phyloP scores from a whole-genome alignment of 345 rosid genomes.

The Citrus glauca region DNA sequence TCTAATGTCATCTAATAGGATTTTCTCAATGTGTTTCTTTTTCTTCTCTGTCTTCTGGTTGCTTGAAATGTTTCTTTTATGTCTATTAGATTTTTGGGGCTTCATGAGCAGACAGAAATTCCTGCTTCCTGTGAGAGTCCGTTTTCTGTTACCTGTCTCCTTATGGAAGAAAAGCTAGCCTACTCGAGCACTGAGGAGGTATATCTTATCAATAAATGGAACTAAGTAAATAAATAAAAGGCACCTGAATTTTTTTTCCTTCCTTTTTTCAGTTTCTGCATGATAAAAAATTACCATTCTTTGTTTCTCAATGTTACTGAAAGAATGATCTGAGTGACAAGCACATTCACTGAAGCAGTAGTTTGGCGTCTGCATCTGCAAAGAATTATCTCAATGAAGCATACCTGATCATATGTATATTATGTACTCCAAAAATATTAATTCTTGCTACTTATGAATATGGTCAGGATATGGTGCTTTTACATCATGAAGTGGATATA shows the following conservation, averaged over 20 bases:
- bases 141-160: slow-evolving; percentile 58
- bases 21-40: not conserved
- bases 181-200: slow-evolving; percentile 81
- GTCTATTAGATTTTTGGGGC: slow-evolving; percentile 65
- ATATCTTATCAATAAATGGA: slow-evolving; percentile 2
- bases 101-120: slow-evolving; percentile 53
- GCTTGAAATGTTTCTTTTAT: slow-evolving; percentile 10
- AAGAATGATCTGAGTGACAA: not conserved
- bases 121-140: slow-evolving; percentile 57
- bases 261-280: not conserved
- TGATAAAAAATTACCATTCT: not conserved
- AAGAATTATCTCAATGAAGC: not conserved
- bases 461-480: slow-evolving; percentile 89
- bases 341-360: not conserved
- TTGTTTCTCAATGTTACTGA: not conserved
- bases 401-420: not conserved
- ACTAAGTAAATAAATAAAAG: not conserved
- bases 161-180: slow-evolving; percentile 82
- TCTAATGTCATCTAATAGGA: not conserved
- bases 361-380: not conserved
- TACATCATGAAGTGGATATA: slow-evolving; percentile 84
- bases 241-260: too few relatives aligned
- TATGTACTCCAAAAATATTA: not conserved
- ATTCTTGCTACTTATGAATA: not conserved
- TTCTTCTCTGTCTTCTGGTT: not conserved